Evolutionary conservation across 1,284 basidiomycete species (phyloP).

Genomic region (Melampsora medusae): DNA sequence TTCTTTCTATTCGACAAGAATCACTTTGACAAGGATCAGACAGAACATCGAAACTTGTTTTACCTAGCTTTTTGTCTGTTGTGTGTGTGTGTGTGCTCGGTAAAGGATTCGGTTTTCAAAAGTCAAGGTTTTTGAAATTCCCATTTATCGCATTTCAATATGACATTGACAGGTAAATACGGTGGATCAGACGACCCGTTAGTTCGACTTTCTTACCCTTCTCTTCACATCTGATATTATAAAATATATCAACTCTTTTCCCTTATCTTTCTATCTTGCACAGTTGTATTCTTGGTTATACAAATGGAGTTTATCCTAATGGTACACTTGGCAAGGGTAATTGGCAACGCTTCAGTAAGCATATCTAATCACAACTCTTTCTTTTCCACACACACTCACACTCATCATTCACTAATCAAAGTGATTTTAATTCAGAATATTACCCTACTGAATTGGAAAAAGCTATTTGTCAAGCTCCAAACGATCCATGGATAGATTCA

Average conservation of each 20-base stretch:
- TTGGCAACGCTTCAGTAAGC: conserved; percentile 32
- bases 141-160: no score
- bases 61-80: no score
- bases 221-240: no score
- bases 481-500: conserved; percentile 31
- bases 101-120: no score
- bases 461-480: conserved; percentile 28
- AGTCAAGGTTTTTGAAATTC: no score
- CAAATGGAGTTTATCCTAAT: conserved; percentile 42
- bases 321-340: conserved; percentile 31
- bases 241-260: not conserved
- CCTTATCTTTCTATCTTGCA: not conserved
- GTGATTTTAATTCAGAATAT: not conserved
- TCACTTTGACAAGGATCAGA: no score
- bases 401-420: no score
- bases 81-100: no score
- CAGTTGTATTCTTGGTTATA: conserved; percentile 42
- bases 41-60: no score
- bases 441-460: conserved; percentile 7
- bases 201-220: conserved; percentile 1
- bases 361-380: no score
- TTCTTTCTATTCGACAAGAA: no score
- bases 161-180: not conserved
- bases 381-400: no score
- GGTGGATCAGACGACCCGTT: conserved; percentile 43